Percentiles rank a stretch among this genome's conserved stretches.
These are phyloP conservation scores for Arthonia radiata DNA, from an alignment of 495 filamentous ascomycete species.

Conservation along the genomic window DNA sequence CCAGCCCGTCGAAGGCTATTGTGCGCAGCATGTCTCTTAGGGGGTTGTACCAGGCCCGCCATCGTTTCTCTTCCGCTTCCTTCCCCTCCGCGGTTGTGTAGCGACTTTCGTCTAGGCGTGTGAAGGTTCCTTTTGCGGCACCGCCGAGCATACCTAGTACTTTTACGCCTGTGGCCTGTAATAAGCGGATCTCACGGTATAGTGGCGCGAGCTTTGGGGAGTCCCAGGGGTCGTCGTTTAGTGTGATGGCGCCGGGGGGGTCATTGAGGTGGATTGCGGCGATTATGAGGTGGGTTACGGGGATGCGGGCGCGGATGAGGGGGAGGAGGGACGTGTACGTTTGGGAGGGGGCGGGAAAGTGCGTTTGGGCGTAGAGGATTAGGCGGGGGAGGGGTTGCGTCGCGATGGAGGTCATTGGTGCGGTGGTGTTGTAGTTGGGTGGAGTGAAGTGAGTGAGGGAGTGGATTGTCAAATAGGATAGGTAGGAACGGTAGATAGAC, in stretches of 20 bases:
- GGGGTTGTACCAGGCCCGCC: slow-evolving; percentile 30
- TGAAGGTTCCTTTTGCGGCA: slow-evolving; percentile 44
- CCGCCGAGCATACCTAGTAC: slow-evolving; percentile 69
- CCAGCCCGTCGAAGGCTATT: slow-evolving; percentile 36
- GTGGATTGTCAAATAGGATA: no score
- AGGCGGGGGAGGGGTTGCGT: no score
- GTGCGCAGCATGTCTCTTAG: slow-evolving; percentile 20
- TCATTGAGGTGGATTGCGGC: slow-evolving; percentile 63
- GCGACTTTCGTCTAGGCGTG: slow-evolving; percentile 11
- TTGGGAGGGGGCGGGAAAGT: slow-evolving; percentile 19
- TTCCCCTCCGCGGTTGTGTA: slow-evolving; percentile 12
- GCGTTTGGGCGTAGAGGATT: slow-evolving; percentile 20
- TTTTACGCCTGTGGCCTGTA: slow-evolving; percentile 40
- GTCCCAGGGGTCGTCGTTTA: slow-evolving; percentile 48
- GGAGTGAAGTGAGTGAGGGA: no score
- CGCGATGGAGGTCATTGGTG: no score
- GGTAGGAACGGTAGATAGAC: no score
- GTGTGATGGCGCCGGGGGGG: slow-evolving; percentile 29
- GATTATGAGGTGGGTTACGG: slow-evolving; percentile 53
- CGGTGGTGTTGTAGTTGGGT: no score
- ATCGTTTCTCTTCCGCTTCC: neutral
- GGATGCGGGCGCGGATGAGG: slow-evolving; percentile 29
- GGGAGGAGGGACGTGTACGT: slow-evolving; percentile 45
- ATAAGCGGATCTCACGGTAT: slow-evolving; percentile 43
- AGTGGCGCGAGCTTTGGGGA: slow-evolving; percentile 29